A percentile compares a stretch with the other conserved stretches of the same genome.
Evolutionary conservation across 208 protist genomes (phyloP).

Genomic region (Trypanosoma boissoni): DNA sequence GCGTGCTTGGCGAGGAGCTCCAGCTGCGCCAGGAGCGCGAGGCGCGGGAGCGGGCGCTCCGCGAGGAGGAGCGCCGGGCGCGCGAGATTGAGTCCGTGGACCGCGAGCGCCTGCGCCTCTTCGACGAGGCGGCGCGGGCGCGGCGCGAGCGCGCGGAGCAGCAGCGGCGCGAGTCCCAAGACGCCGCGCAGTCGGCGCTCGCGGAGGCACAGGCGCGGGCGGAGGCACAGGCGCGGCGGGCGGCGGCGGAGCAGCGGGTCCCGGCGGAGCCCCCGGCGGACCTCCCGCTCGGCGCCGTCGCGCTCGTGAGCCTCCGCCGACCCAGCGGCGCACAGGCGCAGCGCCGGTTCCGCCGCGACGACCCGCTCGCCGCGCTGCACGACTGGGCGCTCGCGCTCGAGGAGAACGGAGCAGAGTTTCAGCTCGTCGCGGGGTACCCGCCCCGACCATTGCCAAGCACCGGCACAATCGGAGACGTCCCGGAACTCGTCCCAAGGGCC

Average conservation of each 20-base stretch:
- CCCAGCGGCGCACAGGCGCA: constrained; percentile 40
- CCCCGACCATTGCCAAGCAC: constrained; percentile 44
- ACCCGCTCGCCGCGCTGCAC: constrained; percentile 43
- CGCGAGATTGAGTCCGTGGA: constrained; percentile 58
- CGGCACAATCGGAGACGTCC: constrained; percentile 51
- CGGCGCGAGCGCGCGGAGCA: not conserved
- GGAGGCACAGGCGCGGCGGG: constrained; percentile 9
- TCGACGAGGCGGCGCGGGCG: constrained; percentile 28
- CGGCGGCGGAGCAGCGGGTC: constrained; percentile 23
- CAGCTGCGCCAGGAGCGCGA: constrained; percentile 55
- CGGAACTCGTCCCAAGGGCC: constrained; percentile 50
- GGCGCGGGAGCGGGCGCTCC: constrained; percentile 42
- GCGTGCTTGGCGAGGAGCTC: constrained; percentile 57
- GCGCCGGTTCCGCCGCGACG: constrained; percentile 64
- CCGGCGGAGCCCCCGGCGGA: constrained; percentile 42
- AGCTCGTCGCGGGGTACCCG: constrained; percentile 71
- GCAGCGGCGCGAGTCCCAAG: constrained; percentile 16
- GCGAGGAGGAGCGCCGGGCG: constrained; percentile 38
- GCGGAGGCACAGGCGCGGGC: constrained; percentile 11
- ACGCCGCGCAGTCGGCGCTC: constrained; percentile 13
- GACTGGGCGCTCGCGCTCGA: constrained; percentile 59
- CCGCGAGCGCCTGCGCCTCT: constrained; percentile 41
- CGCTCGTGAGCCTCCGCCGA: constrained; percentile 49
- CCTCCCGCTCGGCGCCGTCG: constrained; percentile 23
- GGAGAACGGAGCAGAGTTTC: constrained; percentile 39